Percentiles rank a stretch among this genome's conserved stretches.
Evolutionary conservation across 805 yeast species (phyloP).

Genomic region (Candida tammaniensis): DNA sequence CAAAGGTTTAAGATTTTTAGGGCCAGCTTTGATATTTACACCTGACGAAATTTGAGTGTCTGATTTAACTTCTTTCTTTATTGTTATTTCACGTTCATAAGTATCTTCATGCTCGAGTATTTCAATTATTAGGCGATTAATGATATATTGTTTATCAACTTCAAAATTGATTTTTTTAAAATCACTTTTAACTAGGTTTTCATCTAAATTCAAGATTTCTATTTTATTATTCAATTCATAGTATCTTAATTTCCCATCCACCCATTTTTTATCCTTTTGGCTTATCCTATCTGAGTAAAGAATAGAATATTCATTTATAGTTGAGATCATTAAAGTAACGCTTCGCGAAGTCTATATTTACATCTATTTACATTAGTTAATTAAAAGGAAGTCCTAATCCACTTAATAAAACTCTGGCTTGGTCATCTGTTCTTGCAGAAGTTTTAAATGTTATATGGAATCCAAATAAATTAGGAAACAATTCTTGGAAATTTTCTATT

Average conservation of each 20-base stretch:
- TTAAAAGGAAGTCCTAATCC: constrained; percentile 78
- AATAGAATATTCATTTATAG: constrained; percentile 45
- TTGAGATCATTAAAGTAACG: constrained; percentile 19
- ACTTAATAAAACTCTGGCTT: constrained; percentile 82
- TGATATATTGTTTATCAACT: constrained; percentile 9
- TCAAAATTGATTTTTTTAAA: constrained; percentile 19
- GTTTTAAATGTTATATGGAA: constrained; percentile 84
- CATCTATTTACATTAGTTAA: constrained; percentile 9
- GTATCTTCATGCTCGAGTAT: constrained; percentile 5
- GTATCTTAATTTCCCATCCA: constrained; percentile 46
- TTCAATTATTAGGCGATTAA: constrained; percentile 10
- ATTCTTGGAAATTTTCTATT: constrained; percentile 83
- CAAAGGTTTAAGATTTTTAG: not conserved
- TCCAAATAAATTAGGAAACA: constrained; percentile 85
- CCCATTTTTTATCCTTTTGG: constrained; percentile 51
- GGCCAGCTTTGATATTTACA: constrained; percentile 6
- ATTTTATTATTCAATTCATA: constrained; percentile 50
- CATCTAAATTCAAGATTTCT: constrained; percentile 38
- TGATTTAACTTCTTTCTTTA: constrained; percentile 4
- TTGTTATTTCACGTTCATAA: constrained; percentile 9
- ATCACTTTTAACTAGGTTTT: constrained; percentile 32
- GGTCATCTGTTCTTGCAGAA: constrained; percentile 83
- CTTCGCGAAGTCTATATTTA: constrained; percentile 1
- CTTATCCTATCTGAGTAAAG: constrained; percentile 43
- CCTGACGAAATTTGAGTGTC: not conserved